Evolutionary conservation across 2,329 filamentous ascomycete species (phyloP).

Genomic region (Nothopassalora personata): DNA sequence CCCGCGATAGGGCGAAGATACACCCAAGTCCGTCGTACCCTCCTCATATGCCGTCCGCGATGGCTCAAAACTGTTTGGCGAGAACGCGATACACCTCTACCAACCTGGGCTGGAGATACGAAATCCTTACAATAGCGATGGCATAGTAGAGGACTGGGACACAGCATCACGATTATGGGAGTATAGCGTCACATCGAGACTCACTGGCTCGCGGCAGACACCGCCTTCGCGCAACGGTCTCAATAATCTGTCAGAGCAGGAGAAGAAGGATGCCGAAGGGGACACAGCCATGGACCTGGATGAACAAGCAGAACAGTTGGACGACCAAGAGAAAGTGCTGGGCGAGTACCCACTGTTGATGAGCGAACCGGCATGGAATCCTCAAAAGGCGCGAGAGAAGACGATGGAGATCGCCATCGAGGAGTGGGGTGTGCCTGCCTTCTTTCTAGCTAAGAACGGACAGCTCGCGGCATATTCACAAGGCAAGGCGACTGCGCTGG

Average conservation of each 20-base stretch:
- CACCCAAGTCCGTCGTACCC: constrained; percentile 86
- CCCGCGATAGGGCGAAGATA: constrained; percentile 68
- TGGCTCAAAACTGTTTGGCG: constrained; percentile 68
- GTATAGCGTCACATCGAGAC: constrained; percentile 78
- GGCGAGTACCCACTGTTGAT: constrained; percentile 86
- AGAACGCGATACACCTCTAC: constrained; percentile 79
- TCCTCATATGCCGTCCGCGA: constrained; percentile 71
- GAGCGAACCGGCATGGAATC: constrained; percentile 93
- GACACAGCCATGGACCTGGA: constrained; percentile 54
- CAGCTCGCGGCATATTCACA: constrained; percentile 88
- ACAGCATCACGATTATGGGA: constrained; percentile 86
- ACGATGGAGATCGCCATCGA: constrained; percentile 96
- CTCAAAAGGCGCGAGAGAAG: constrained; percentile 81
- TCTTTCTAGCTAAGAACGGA: constrained; percentile 84
- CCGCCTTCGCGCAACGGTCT: constrained; percentile 70
- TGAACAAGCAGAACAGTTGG: constrained; percentile 54
- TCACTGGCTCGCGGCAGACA: constrained; percentile 70
- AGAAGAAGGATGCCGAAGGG: constrained; percentile 43
- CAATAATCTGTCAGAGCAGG: constrained; percentile 58
- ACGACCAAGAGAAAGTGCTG: constrained; percentile 65
- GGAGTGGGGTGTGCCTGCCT: constrained; percentile 89
- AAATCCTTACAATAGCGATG: constrained; percentile 87
- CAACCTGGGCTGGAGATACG: constrained; percentile 72
- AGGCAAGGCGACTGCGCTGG: constrained; percentile 86
- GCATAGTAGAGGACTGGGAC: constrained; percentile 95